Percentiles rank a stretch among this genome's conserved stretches.
Conservation (phyloP, 2,329 filamentous ascomycete species). For the Echinosphaeria canescens region DNA sequence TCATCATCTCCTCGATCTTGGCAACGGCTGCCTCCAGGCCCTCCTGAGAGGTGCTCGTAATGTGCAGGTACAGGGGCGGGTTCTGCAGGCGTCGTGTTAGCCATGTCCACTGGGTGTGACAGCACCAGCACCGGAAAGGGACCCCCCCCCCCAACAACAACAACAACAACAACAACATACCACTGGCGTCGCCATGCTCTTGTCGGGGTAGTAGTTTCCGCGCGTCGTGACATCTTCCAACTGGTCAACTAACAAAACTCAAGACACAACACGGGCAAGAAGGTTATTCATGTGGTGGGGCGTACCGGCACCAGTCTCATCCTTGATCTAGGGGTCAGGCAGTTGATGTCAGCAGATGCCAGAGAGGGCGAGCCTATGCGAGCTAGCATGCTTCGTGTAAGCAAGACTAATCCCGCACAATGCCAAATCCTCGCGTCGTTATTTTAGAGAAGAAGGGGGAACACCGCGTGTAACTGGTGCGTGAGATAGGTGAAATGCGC, state of each 20-base stretch:
- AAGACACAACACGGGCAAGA: slow-evolving; percentile 12
- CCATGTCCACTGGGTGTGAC: background rate
- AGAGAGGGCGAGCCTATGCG: slow-evolving; percentile 40
- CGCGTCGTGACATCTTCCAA: slow-evolving; percentile 93
- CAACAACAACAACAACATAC: slow-evolving; percentile 29
- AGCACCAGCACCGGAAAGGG: no score
- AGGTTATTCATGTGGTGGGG: slow-evolving; percentile 14
- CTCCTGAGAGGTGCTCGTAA: slow-evolving; percentile 79
- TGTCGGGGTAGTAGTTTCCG: slow-evolving; percentile 92
- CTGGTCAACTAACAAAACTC: slow-evolving; percentile 37
- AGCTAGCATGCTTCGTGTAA: slow-evolving; percentile 51
- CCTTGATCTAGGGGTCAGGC: slow-evolving; percentile 97
- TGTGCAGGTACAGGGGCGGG: slow-evolving; percentile 82
- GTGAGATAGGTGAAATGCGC: no score
- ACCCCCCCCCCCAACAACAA: no score
- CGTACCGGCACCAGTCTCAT: slow-evolving; percentile 99
- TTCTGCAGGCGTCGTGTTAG: slow-evolving; percentile 29
- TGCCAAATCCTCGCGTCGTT: slow-evolving; percentile 13
- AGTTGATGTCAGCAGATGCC: slow-evolving; percentile 84
- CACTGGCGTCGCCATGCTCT: slow-evolving; percentile 84
- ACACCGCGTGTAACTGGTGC: no score
- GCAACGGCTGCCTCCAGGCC: slow-evolving; percentile 76
- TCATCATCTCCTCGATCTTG: slow-evolving; percentile 88
- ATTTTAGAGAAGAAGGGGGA: no score
- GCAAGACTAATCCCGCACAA: slow-evolving; percentile 41